phyloP scores from a whole-genome alignment of 495 filamentous ascomycete species.

The Penicillium turbatum region DNA sequence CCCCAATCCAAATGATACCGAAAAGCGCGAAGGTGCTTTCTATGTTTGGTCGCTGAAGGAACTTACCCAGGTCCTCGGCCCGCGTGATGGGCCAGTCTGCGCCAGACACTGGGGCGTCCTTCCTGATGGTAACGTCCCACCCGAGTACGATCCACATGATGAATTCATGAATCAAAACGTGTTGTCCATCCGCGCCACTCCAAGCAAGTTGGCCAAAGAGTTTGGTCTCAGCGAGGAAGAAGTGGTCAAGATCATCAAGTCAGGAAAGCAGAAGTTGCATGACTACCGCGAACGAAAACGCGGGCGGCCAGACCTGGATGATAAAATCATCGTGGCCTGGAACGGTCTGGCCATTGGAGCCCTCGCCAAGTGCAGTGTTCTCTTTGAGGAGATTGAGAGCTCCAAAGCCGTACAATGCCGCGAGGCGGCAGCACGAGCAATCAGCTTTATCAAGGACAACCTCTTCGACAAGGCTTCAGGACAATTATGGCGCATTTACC shows the following conservation, averaged over 20 bases:
- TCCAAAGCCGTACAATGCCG: slow-evolving; percentile 56
- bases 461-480: slow-evolving; percentile 64
- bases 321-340: slow-evolving; percentile 84
- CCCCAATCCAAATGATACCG: slow-evolving; percentile 65
- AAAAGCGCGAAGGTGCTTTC: slow-evolving; percentile 90
- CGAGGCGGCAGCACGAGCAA: slow-evolving; percentile 62
- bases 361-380: slow-evolving; percentile 67
- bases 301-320: slow-evolving; percentile 76
- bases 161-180: slow-evolving; percentile 82
- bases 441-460: slow-evolving; percentile 70
- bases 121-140: slow-evolving; percentile 84
- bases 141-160: slow-evolving; percentile 80
- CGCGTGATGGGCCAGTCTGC: slow-evolving; percentile 66
- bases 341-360: slow-evolving; percentile 89
- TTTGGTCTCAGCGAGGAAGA: slow-evolving; percentile 72
- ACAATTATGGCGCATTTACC: slow-evolving; percentile 70
- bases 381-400: slow-evolving; percentile 57
- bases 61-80: slow-evolving; percentile 70
- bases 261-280: slow-evolving; percentile 64
- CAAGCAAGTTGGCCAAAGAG: slow-evolving; percentile 67
- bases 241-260: slow-evolving; percentile 64
- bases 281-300: slow-evolving; percentile 71
- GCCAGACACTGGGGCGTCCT: slow-evolving; percentile 83
- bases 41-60: slow-evolving; percentile 94
- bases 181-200: slow-evolving; percentile 54